A percentile compares a stretch with the other conserved stretches of the same genome.
Evolutionary conservation across 192 early-diverging fungal species (phyloP).

Genomic region (Phlyctochytrium arcticum): DNA sequence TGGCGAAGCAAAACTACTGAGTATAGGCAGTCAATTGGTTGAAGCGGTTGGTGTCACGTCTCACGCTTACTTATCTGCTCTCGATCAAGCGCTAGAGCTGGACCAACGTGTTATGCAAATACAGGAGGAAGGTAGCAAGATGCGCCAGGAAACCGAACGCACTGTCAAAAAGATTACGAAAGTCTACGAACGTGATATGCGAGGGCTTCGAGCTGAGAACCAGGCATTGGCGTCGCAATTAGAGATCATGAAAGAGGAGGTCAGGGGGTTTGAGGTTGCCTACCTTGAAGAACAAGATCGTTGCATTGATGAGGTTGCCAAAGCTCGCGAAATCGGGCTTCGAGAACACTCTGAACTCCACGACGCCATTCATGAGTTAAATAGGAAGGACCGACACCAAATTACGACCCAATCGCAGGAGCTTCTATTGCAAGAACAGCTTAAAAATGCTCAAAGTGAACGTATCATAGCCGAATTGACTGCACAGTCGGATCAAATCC

Average conservation of each 20-base stretch:
- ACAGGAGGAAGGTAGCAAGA: not conserved
- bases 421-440: not conserved
- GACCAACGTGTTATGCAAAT: slow-evolving; percentile 11
- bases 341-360: too few relatives aligned
- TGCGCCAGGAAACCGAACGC: slow-evolving; percentile 11
- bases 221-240: not conserved
- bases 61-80: not conserved
- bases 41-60: not conserved
- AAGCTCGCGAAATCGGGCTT: not conserved
- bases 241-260: not conserved
- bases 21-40: not conserved
- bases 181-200: slow-evolving; percentile 4
- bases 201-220: slow-evolving; percentile 2
- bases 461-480: slow-evolving; percentile 5
- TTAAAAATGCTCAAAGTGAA: not conserved
- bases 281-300: not conserved
- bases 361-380: too few relatives aligned
- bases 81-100: not conserved
- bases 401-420: too few relatives aligned
- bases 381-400: too few relatives aligned
- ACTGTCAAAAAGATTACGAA: slow-evolving; percentile 10
- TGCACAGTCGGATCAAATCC: not conserved
- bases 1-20: too few relatives aligned
- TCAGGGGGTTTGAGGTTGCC: slow-evolving; percentile 8
- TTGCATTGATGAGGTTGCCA: not conserved